phyloP scores from a whole-genome alignment of 805 yeast genomes.

The Candida taoyuanica region DNA sequence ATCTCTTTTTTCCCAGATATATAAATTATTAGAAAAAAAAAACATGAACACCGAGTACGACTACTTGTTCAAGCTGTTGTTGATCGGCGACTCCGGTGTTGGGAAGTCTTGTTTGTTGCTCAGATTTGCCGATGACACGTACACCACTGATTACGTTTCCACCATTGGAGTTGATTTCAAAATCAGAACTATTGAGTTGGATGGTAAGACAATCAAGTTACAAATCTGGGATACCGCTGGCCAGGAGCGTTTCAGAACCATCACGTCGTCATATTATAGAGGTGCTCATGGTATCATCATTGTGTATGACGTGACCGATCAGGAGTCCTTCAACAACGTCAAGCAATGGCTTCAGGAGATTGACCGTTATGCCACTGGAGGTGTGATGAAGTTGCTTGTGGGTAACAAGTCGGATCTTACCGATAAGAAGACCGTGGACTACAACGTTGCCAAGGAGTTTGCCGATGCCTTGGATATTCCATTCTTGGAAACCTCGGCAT shows the following conservation, averaged over 20 bases:
- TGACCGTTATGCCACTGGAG: constrained; percentile 97
- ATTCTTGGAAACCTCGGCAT: constrained; percentile 93
- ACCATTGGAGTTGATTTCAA: constrained; percentile 97
- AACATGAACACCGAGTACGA: constrained; percentile 93
- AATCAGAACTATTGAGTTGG: constrained; percentile 85
- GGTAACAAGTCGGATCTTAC: constrained; percentile 95
- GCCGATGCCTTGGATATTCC: constrained; percentile 94
- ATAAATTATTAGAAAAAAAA: neutral
- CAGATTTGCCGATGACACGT: constrained; percentile 96
- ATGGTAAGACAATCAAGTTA: constrained; percentile 94
- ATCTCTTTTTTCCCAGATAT: no score
- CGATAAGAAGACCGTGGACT: constrained; percentile 93
- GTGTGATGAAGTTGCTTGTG: constrained; percentile 90
- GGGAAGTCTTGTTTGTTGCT: constrained; percentile 94
- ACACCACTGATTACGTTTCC: constrained; percentile 93
- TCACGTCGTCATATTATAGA: constrained; percentile 94
- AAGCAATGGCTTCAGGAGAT: constrained; percentile 99
- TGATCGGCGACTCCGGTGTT: constrained; percentile 98
- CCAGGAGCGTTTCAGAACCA: constrained; percentile 96
- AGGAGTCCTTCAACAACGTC: constrained; percentile 91
- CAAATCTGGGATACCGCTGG: constrained; percentile 99
- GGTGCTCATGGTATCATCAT: constrained; percentile 99
- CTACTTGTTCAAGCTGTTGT: constrained; percentile 86
- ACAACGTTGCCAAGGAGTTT: constrained; percentile 94
- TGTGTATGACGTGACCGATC: constrained; percentile 97